Base-by-base conservation (phyloP, 2,329 filamentous ascomycete genomes). In the Talaromyces sp. region DNA sequence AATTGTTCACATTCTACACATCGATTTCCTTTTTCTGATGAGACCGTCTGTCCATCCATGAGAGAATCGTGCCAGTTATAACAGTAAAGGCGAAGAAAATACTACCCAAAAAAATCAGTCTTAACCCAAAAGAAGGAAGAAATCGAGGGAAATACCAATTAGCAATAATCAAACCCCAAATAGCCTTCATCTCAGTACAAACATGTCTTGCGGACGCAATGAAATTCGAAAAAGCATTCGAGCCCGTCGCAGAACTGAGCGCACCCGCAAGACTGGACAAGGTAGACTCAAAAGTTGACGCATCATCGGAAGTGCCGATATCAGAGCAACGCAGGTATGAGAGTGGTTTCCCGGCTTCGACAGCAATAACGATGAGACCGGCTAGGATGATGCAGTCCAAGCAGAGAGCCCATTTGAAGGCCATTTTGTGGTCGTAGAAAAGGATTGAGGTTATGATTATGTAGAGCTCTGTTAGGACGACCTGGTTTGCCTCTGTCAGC, bases 101-200 rank as follows among this genome's bases (percentile, higher is more conserved):
- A 75, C 88, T 83, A n/a, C 14, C 14, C 41, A 19, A 43, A 19
- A 39, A 35, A 61, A 41, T 56, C 9, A 60, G 41, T 35, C 13
- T 24, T 13, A 58, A 27, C 7, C 3, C 41, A 41, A 22, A 19
- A 41, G 37, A 31, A 4, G 13, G 22, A 31, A 57, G 13, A 31
- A 31, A n/a, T 10, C 10, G 35, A 37, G 35, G 37, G 52, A 8
- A 47, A 24, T 74, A 87, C 85, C 85, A 92, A 59, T 96, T 84
- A 4, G 88, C 88, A 76, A 97, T 93, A 75, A 87, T 86, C 66
- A 97, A 79, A 0, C 92, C 93, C 93, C 93, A 97, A 69, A 95
- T 86, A 16, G 90, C 87, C 84, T 96, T 96, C 76, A 93, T 88
- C 81, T 95, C 88, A 73, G 89, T 87, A 81, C 93, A 97, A 63